Base-by-base conservation (phyloP, 768 basidiomycete species). In the Mycena crocata region DNA sequence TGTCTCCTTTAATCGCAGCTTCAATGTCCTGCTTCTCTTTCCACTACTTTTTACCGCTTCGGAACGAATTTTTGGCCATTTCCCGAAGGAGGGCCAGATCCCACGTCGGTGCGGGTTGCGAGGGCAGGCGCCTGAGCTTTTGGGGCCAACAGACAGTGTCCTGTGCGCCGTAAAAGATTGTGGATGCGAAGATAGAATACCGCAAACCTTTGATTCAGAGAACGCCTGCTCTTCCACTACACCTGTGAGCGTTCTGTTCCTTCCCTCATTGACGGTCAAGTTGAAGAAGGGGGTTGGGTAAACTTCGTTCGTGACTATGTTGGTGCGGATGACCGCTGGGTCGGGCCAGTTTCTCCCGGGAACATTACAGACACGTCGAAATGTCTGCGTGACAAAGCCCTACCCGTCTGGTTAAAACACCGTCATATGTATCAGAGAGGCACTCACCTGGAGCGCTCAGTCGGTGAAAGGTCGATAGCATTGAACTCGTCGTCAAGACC, bases 271-370 rank as follows among this genome's bases (percentile, higher is more conserved):
- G 26, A 55, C 52, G 15, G 7, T 17, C 23, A 28, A 19, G 15
- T 5, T 21, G 56, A 57, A 57, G 15, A 57, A 6, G 9, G 40
- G 56, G 10, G 56, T 39, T 12, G 56, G 56, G n/a, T 57, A 57
- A 4, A 32, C 12, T 34, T 57, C 56, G 5, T 57, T 21, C 9
- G 42, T 57, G 28, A 45, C 17, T 1, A 30, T 4, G 26, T 57
- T 57, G 15, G 7, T 31, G 32, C 56, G 56, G 15, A 44, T 19
- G 28, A 57, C 10, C 5, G 37, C 28, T 5, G 56, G 56, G 56
- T 57, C 56, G 2, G 56, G 42, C 56, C 56, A 57, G 56, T 24
- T 12, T 10, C 32, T 15, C 31, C 42, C 56, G 13, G 56, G 28
- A 21, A 57, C 56, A 15, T 57, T 31, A 26, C 56, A 57, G 19